These are phyloP conservation scores for Coemansia javaensis DNA, from an alignment of 192 early-diverging fungal genomes.

Conservation along the genomic window DNA sequence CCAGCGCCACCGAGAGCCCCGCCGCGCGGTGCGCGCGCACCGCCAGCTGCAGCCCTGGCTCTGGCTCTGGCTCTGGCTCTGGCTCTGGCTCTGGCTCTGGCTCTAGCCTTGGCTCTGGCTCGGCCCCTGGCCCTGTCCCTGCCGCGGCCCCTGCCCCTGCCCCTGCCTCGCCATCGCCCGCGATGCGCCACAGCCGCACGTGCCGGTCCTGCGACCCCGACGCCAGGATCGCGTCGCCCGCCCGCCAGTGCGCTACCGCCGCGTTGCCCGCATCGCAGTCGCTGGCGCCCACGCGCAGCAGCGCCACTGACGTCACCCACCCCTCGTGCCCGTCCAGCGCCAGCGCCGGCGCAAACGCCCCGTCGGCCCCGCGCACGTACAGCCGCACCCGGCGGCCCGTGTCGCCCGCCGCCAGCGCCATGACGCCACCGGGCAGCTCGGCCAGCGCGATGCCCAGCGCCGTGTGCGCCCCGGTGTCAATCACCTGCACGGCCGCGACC, in stretches of 20 bases:
- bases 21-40: conserved; percentile 67
- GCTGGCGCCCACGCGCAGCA: conserved; percentile 56
- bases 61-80: too few species aligned
- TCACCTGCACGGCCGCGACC: conserved; percentile 62
- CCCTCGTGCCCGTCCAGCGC: conserved; percentile 84
- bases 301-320: conserved; percentile 83
- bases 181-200: conserved; percentile 77
- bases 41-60: conserved; percentile 65
- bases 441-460: conserved; percentile 64
- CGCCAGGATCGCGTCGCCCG: conserved; percentile 81
- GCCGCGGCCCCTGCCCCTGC: conserved; percentile 12
- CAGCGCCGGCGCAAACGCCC: conserved; percentile 60
- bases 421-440: conserved; percentile 59
- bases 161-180: background rate
- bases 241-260: conserved; percentile 50
- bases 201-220: conserved; percentile 89
- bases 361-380: conserved; percentile 52
- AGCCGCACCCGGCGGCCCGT: conserved; percentile 74
- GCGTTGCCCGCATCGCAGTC: conserved; percentile 2
- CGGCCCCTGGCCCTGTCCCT: conserved; percentile 2
- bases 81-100: too few species aligned
- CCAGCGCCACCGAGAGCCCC: conserved; percentile 63
- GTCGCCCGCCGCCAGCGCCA: conserved; percentile 75
- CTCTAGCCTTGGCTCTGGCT: too few species aligned
- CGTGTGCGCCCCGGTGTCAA: conserved; percentile 63